Evolutionary conservation across 371 early-diverging fungal species (phyloP).

Genomic region (Basidiobolus heterosporus): DNA sequence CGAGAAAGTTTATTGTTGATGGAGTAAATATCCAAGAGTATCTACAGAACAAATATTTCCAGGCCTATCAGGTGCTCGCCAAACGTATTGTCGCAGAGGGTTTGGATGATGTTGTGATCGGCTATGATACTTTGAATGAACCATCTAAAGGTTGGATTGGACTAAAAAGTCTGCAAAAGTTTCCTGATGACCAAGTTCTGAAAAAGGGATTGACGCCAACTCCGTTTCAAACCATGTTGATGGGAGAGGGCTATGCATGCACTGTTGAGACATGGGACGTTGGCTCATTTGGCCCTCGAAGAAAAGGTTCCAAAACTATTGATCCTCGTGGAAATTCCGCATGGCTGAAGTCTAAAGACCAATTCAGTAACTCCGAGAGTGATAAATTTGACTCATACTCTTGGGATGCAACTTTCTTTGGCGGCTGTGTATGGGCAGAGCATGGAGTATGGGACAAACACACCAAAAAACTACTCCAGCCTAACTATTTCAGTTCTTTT

Average conservation of each 20-base stretch:
- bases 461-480: conserved; percentile 12
- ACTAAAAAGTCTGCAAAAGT: conserved; percentile 21
- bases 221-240: conserved; percentile 34
- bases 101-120: conserved; percentile 39
- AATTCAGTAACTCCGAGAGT: conserved; percentile 23
- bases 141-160: conserved; percentile 47
- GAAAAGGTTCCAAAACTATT: conserved; percentile 16
- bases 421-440: conserved; percentile 45
- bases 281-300: conserved; percentile 35
- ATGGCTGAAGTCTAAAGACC: conserved; percentile 25
- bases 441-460: conserved; percentile 50
- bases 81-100: conserved; percentile 20
- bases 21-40: conserved; percentile 43
- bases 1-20: conserved; percentile 22
- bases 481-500: conserved; percentile 35
- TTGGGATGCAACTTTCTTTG: conserved; percentile 5
- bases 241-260: conserved; percentile 35
- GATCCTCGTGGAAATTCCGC: conserved; percentile 28
- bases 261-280: conserved; percentile 37
- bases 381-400: conserved; percentile 1
- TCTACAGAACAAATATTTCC: conserved; percentile 47
- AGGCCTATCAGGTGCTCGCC: conserved; percentile 24
- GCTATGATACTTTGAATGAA: conserved; percentile 61
- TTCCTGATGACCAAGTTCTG: conserved; percentile 27
- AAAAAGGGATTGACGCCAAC: conserved; percentile 45